phyloP scores from a whole-genome alignment of 148 eudicot genomes.

The Agrostemma githago region DNA sequence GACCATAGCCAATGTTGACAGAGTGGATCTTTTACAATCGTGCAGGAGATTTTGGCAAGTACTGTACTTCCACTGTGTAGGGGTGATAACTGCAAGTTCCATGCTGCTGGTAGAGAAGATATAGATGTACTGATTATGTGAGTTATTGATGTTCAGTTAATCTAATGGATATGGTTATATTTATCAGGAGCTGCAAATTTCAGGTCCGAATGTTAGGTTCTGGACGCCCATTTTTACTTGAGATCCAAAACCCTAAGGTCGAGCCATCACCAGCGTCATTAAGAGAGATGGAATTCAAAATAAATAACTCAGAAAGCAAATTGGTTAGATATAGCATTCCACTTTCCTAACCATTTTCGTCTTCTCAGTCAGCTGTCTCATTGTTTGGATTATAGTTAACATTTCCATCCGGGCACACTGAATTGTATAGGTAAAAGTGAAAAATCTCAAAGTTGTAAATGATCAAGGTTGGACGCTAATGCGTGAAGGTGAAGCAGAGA shows the following conservation, averaged over 20 bases:
- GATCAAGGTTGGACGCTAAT: constrained; percentile 79
- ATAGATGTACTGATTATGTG: constrained; percentile 70
- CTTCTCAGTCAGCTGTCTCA: not conserved
- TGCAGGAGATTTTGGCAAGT: constrained; percentile 79
- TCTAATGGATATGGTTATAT: constrained; percentile 13
- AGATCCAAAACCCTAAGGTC: constrained; percentile 80
- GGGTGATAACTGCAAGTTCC: constrained; percentile 90
- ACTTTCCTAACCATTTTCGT: not conserved
- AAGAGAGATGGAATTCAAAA: constrained; percentile 64
- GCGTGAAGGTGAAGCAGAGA: constrained; percentile 99
- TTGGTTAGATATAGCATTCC: constrained; percentile 40
- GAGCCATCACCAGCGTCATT: constrained; percentile 55
- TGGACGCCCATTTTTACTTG: constrained; percentile 89
- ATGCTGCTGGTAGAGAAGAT: constrained; percentile 99
- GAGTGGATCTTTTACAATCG: constrained; percentile 8
- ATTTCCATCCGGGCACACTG: not conserved
- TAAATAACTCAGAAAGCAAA: constrained; percentile 57
- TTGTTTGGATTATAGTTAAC: not conserved
- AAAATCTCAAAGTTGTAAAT: constrained; percentile 67
- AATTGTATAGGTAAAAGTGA: constrained; percentile 62
- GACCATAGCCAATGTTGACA: constrained; percentile 7
- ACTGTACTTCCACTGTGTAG: constrained; percentile 61
- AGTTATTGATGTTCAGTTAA: constrained; percentile 20
- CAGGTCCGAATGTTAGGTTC: constrained; percentile 99
- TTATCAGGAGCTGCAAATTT: constrained; percentile 22